phyloP scores from a whole-genome alignment of 768 basidiomycete genomes.

The Russula lepida region DNA sequence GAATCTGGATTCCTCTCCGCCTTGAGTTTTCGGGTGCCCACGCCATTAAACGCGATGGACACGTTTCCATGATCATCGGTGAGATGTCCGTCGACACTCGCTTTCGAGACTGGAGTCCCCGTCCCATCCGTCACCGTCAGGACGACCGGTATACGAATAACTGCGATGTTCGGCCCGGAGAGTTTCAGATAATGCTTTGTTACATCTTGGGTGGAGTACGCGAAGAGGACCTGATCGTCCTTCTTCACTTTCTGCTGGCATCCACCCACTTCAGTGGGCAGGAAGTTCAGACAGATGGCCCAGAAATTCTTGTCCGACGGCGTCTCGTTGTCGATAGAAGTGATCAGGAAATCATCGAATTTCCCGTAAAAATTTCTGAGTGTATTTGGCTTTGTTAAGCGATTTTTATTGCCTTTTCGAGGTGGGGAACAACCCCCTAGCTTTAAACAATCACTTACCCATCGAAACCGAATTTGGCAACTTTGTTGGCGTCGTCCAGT shows the following conservation, averaged over 20 bases:
- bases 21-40: background rate
- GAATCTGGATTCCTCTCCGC: background rate
- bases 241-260: background rate
- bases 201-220: background rate
- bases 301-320: background rate
- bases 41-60: background rate
- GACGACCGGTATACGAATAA: too few relatives aligned
- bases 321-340: background rate
- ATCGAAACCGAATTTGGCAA: background rate
- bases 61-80: background rate
- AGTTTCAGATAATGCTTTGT: background rate
- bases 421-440: too few relatives aligned
- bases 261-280: background rate
- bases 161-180: background rate
- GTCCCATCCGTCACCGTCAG: background rate
- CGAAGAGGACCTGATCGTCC: background rate
- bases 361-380: background rate
- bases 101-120: background rate
- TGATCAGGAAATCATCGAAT: background rate
- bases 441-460: background rate
- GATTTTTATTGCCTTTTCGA: background rate
- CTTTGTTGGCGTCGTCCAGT: slow-evolving; percentile 32
- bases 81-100: background rate
- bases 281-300: background rate
- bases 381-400: background rate